Percentiles rank a stretch among this genome's conserved stretches.
Conservation (phyloP, 2,329 filamentous ascomycete species). For the Herpotrichia juniperi region DNA sequence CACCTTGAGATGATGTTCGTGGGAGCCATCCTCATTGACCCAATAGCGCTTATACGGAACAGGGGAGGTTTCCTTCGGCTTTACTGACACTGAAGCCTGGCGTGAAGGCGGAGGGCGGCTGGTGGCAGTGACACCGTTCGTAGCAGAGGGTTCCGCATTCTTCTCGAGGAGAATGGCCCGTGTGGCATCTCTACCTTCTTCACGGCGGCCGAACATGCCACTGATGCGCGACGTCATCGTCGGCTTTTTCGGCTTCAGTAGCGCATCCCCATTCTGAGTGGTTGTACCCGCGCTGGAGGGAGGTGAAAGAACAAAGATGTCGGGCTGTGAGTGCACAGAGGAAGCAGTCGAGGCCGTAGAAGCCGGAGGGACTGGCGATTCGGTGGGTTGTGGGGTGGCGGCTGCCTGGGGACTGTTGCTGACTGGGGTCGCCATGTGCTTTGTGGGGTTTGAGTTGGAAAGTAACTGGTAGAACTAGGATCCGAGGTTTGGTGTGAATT, state of each 20-base stretch:
- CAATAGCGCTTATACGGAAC: conserved; percentile 59
- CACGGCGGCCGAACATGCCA: conserved; percentile 43
- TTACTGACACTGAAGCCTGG: conserved; percentile 33
- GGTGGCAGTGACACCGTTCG: conserved; percentile 29
- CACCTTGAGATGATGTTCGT: conserved; percentile 88
- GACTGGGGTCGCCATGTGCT: conserved; percentile 40
- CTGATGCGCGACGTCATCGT: conserved; percentile 51
- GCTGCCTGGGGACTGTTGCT: conserved; percentile 32
- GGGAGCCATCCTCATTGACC: conserved; percentile 68
- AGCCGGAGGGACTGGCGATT: conserved; percentile 39
- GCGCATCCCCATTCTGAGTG: conserved; percentile 39
- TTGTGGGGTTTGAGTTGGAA: conserved; percentile 16
- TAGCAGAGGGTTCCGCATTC: conserved; percentile 32
- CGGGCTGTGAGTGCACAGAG: conserved; percentile 45
- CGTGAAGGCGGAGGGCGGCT: conserved; percentile 37
- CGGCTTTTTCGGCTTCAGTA: conserved; percentile 45
- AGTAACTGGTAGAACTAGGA: conserved; percentile 7
- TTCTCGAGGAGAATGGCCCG: conserved; percentile 27
- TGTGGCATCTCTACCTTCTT: conserved; percentile 37
- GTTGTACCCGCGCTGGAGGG: conserved; percentile 30
- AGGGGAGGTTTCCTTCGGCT: conserved; percentile 29
- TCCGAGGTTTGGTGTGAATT: conserved; percentile 1
- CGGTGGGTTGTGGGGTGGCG: conserved; percentile 31
- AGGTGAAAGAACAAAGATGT: conserved; percentile 38
- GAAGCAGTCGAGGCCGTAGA: conserved; percentile 45